These are phyloP conservation scores for Arxiozyma telluris DNA, from an alignment of 1,139 yeast genomes.

Conservation along the genomic window DNA sequence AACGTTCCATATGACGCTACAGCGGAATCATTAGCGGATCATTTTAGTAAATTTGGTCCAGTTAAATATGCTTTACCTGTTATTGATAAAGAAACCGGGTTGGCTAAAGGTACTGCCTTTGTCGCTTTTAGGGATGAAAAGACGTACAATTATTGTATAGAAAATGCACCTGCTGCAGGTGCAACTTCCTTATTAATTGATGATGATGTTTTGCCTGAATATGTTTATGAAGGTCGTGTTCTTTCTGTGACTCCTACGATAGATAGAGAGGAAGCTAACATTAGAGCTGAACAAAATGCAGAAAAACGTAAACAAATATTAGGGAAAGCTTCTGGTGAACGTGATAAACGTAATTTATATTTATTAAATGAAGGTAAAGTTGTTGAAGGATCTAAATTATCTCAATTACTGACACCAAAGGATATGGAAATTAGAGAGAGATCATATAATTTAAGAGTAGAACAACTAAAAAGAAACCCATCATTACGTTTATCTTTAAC, in stretches of 20 bases:
- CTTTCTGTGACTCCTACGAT: slow-evolving; percentile 77
- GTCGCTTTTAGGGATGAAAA: slow-evolving; percentile 67
- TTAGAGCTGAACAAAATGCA: slow-evolving; percentile 65
- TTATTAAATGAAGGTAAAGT: slow-evolving; percentile 91
- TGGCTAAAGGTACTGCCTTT: slow-evolving; percentile 91
- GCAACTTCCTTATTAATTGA: slow-evolving; percentile 76
- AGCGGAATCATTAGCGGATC: slow-evolving; percentile 63
- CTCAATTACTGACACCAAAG: slow-evolving; percentile 53
- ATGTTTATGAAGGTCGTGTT: slow-evolving; percentile 89
- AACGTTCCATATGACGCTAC: slow-evolving; percentile 95
- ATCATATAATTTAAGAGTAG: slow-evolving; percentile 76
- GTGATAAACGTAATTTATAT: slow-evolving; percentile 77
- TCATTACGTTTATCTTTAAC: slow-evolving; percentile 84
- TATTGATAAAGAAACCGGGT: slow-evolving; percentile 71
- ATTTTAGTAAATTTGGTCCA: slow-evolving; percentile 75
- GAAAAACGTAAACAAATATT: slow-evolving; percentile 61
- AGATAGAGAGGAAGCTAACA: slow-evolving; percentile 76
- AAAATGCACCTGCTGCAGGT: slow-evolving; percentile 69
- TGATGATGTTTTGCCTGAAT: slow-evolving; percentile 82
- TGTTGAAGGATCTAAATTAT: slow-evolving; percentile 69
- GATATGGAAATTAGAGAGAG: slow-evolving; percentile 87
- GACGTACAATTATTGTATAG: slow-evolving; percentile 59
- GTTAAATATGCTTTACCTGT: slow-evolving; percentile 93
- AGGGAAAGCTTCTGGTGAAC: slow-evolving; percentile 74
- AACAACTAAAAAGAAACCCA: slow-evolving; percentile 86